Conservation (phyloP, 2,329 filamentous ascomycete species). For the Fusarium verticillioides region DNA sequence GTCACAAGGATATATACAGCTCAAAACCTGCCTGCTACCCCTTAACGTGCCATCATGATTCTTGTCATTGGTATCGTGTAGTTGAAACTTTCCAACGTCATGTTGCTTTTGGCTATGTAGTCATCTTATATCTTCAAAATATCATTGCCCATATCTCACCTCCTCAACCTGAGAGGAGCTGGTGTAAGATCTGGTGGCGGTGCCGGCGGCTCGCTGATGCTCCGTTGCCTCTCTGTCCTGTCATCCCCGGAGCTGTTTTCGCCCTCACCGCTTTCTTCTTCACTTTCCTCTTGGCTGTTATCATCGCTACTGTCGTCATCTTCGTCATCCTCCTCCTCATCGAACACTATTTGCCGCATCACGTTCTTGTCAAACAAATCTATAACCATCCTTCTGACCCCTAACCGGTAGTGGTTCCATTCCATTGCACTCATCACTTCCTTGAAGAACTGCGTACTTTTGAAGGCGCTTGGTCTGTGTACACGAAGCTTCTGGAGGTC, state of each 20-base stretch:
- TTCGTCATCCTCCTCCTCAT: constrained; percentile 56
- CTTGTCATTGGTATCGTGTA: constrained; percentile 35
- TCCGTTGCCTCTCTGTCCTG: constrained; percentile 68
- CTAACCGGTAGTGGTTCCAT: constrained; percentile 87
- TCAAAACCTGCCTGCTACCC: constrained; percentile 6
- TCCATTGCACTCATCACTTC: constrained; percentile 88
- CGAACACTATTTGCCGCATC: constrained; percentile 84
- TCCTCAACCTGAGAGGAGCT: constrained; percentile 48
- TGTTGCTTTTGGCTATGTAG: constrained; percentile 23
- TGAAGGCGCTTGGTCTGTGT: constrained; percentile 80
- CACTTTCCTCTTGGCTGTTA: constrained; percentile 62
- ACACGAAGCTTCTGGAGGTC: constrained; percentile 85
- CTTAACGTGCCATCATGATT: constrained; percentile 21
- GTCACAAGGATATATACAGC: constrained; percentile 26
- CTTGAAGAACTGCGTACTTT: constrained; percentile 80
- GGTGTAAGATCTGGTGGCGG: constrained; percentile 49
- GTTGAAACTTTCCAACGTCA: constrained; percentile 23
- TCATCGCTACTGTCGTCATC: constrained; percentile 70
- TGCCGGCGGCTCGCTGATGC: constrained; percentile 58
- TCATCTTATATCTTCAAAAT: not conserved
- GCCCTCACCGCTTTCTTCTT: constrained; percentile 58
- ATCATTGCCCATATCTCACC: constrained; percentile 29
- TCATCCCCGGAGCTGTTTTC: constrained; percentile 61
- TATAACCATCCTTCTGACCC: constrained; percentile 87
- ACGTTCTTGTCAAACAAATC: constrained; percentile 95